phyloP scores from a whole-genome alignment of 1,284 basidiomycete genomes.

The Phellopilus nigrolimitatus region DNA sequence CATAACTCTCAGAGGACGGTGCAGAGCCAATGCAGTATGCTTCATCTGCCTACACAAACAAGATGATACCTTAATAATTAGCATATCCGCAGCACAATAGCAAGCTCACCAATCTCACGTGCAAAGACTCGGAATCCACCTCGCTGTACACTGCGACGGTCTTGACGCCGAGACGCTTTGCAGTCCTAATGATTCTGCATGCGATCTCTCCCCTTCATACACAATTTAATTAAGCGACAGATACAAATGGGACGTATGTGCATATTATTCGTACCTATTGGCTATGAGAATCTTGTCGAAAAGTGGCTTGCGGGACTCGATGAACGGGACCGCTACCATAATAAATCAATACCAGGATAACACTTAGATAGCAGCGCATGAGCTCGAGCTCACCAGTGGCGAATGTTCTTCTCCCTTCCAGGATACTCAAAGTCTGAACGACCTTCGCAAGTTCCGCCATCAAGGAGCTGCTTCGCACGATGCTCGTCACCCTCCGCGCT shows the following conservation, averaged over 20 bases:
- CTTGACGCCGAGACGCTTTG: conserved; percentile 81
- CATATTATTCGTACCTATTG: conserved; percentile 50
- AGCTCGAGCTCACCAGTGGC: conserved; percentile 3
- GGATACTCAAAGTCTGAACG: too few relatives aligned
- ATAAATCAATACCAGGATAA: background rate
- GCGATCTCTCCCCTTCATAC: conserved; percentile 85
- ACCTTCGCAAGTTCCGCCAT: too few relatives aligned
- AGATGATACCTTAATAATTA: background rate
- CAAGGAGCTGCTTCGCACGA: background rate
- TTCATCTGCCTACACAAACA: conserved; percentile 74
- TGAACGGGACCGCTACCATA: too few relatives aligned
- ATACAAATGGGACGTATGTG: background rate
- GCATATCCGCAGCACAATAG: background rate
- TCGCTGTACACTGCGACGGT: conserved; percentile 91
- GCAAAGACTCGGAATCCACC: conserved; percentile 73
- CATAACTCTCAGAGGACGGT: conserved; percentile 84
- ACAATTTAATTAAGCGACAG: background rate
- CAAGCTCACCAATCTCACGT: conserved; percentile 64
- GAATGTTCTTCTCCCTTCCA: background rate
- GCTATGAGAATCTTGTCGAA: conserved; percentile 52
- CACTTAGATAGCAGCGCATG: background rate
- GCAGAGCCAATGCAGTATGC: conserved; percentile 93
- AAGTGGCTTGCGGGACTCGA: conserved; percentile 14
- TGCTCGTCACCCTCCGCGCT: background rate
- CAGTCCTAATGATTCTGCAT: conserved; percentile 87